Conservation (phyloP, 2,329 filamentous ascomycete species). For the Apiospora aurea region DNA sequence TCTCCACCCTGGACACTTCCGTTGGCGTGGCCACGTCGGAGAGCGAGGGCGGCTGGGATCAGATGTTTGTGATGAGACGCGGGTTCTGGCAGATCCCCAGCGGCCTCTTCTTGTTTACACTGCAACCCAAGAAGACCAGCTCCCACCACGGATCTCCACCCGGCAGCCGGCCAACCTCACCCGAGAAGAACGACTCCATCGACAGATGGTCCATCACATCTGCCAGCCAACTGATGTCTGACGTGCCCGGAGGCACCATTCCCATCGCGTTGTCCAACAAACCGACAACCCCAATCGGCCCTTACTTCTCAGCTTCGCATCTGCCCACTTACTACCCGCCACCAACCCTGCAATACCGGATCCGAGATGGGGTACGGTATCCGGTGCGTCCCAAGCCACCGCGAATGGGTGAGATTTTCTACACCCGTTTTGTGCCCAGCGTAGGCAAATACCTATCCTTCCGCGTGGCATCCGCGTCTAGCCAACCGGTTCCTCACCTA, state of each 20-base stretch:
- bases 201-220: constrained; percentile 34
- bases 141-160: constrained; percentile 59
- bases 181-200: constrained; percentile 46
- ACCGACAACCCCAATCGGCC: constrained; percentile 61
- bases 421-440: constrained; percentile 84
- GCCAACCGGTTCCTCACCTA: constrained; percentile 67
- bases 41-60: constrained; percentile 70
- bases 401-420: constrained; percentile 89
- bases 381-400: constrained; percentile 88
- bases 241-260: constrained; percentile 46
- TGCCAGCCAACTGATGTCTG: constrained; percentile 37
- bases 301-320: constrained; percentile 83
- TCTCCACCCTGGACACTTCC: constrained; percentile 76
- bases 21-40: constrained; percentile 72
- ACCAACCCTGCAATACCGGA: constrained; percentile 79
- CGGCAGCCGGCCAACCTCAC: constrained; percentile 62
- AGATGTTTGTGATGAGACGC: constrained; percentile 81
- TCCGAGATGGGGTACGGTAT: constrained; percentile 81
- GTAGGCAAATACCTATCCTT: constrained; percentile 87
- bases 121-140: constrained; percentile 62
- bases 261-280: constrained; percentile 44
- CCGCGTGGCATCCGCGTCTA: constrained; percentile 77
- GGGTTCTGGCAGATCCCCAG: constrained; percentile 94
- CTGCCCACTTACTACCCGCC: constrained; percentile 92
- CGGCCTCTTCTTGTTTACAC: constrained; percentile 85